These are phyloP conservation scores for Xylaria intraflava DNA, from an alignment of 495 filamentous ascomycete species.

Conservation along the genomic window DNA sequence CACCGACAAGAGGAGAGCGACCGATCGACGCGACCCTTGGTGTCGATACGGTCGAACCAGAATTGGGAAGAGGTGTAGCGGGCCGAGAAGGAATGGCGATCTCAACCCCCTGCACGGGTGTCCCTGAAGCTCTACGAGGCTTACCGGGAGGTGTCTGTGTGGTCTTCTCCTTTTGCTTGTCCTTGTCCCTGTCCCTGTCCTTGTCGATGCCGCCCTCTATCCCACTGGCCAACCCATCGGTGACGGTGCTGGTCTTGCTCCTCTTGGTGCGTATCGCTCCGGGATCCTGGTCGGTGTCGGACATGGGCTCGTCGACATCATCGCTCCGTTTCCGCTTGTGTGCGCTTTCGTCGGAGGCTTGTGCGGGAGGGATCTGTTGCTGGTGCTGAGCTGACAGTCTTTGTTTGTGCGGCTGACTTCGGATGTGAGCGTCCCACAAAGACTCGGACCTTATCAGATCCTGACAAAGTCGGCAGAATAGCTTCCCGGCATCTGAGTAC, in stretches of 20 bases:
- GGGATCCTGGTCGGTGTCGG: conserved; percentile 27
- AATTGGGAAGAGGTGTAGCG: conserved; percentile 40
- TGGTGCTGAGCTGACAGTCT: conserved; percentile 25
- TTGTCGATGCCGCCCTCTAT: conserved; percentile 1
- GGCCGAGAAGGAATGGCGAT: conserved; percentile 52
- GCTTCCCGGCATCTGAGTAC: conserved; percentile 54
- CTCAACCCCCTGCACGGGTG: conserved; percentile 41
- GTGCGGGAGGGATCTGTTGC: conserved; percentile 1
- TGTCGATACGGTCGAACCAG: conserved; percentile 25
- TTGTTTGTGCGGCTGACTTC: conserved; percentile 41
- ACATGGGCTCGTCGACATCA: conserved; percentile 31
- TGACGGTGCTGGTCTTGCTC: conserved; percentile 26
- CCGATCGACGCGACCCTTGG: conserved; percentile 27
- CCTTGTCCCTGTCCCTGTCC: conserved; percentile 9
- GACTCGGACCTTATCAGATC: conserved; percentile 54
- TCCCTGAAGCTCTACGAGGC: conserved; percentile 29
- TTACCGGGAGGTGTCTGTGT: conserved; percentile 27
- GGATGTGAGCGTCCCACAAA: conserved; percentile 53
- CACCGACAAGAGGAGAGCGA: conserved; percentile 34
- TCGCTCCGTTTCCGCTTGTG: conserved; percentile 36
- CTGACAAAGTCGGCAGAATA: conserved; percentile 54
- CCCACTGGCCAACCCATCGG: neutral
- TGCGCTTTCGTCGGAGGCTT: conserved; percentile 5
- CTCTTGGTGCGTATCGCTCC: conserved; percentile 38
- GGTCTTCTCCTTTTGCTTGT: no score